A percentile compares a stretch with the other conserved stretches of the same genome.
phyloP scores from a whole-genome alignment of 208 protist genomes.

The Leishmania gerbilli region DNA sequence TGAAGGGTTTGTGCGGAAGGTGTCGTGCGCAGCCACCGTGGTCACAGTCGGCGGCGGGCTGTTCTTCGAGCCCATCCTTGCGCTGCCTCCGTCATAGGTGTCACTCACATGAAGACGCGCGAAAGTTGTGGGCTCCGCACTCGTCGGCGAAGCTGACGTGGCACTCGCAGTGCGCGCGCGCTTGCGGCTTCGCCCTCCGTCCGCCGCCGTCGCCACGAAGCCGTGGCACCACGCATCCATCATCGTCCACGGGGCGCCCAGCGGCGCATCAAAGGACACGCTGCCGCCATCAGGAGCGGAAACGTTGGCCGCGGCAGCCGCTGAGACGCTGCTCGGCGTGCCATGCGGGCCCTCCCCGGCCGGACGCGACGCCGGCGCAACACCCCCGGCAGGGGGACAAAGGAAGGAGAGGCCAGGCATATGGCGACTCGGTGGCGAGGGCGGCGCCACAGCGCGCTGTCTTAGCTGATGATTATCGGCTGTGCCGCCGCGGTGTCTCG shows the following conservation, averaged over 20 bases:
- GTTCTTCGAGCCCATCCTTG: neutral
- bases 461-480: neutral
- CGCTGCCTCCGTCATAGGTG: neutral
- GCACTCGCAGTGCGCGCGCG: neutral
- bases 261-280: neutral
- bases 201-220: neutral
- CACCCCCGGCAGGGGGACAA: neutral
- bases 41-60: neutral
- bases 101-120: neutral
- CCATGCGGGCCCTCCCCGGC: neutral
- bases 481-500: neutral
- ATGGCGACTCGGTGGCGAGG: neutral
- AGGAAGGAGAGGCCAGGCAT: no score
- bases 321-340: neutral
- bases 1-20: neutral
- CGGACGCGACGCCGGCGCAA: neutral
- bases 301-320: neutral
- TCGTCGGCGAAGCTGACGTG: neutral
- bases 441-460: neutral
- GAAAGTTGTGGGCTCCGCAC: neutral
- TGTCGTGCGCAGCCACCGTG: neutral
- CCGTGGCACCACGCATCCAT: conserved; percentile 32
- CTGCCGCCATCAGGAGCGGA: neutral
- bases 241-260: neutral
- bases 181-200: neutral